Evolutionary conservation across 805 yeast species (phyloP).

Genomic region (Jamesozyma rosinii): DNA sequence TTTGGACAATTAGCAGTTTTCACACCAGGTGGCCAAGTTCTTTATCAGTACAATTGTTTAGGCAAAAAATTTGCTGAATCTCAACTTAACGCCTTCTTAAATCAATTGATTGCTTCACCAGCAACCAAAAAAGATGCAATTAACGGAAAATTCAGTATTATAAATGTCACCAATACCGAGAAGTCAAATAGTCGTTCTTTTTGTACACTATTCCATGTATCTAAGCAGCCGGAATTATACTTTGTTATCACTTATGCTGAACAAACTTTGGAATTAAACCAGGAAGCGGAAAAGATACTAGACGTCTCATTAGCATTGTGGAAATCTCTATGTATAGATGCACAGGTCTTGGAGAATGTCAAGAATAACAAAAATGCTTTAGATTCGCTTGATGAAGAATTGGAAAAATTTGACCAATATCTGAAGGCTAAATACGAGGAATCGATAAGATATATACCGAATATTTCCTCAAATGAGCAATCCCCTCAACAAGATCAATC

Average conservation of each 20-base stretch:
- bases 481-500: conserved; percentile 5
- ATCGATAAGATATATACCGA: conserved; percentile 8
- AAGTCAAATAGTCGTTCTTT: conserved; percentile 10
- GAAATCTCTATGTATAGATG: conserved; percentile 28
- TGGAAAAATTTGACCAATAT: conserved; percentile 32
- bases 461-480: conserved; percentile 1
- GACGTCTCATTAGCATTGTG: conserved; percentile 30
- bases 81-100: conserved; percentile 24
- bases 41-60: conserved; percentile 21
- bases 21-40: conserved; percentile 25
- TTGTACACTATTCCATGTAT: conserved; percentile 24
- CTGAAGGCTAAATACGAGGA: conserved; percentile 31
- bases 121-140: conserved; percentile 16
- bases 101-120: conserved; percentile 21
- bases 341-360: conserved; percentile 27
- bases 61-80: conserved; percentile 25
- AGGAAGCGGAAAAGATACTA: conserved; percentile 37
- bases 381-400: conserved; percentile 26
- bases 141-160: conserved; percentile 12
- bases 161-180: conserved; percentile 8
- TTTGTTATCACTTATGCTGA: conserved; percentile 37
- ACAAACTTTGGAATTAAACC: conserved; percentile 36
- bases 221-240: conserved; percentile 26
- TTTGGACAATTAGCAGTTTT: conserved; percentile 28
- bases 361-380: conserved; percentile 26